Evolutionary conservation across 2,329 filamentous ascomycete species (phyloP), one percentile per base, ranked within the genome.

Genomic region (Herpotrichia juniperi): DNA sequence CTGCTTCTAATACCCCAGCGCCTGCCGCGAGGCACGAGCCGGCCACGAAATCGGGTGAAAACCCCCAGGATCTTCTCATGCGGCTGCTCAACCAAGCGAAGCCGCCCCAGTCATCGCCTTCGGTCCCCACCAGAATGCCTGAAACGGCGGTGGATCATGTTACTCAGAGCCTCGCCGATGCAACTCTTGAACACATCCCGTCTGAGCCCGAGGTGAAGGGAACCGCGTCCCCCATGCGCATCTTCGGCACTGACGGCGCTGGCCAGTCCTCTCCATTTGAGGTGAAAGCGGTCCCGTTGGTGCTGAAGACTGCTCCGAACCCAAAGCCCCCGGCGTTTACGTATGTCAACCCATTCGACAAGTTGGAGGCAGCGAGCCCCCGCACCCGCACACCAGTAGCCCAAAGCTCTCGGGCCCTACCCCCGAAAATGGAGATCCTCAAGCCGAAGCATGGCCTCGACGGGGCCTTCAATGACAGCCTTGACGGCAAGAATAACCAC

Each of bases 51-150:
- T 58, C 72, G 31, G 58, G 71, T 42, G 81, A 85, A 42, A 88
- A 91, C 71, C 90, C 92, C 4, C 90, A 96, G 73, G 87, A 93
- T 58, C 90, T 94, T 68, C 81, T 99, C 42, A 85, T 97, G 56
- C 89, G 91, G 63, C 81, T 97, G 52, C 83, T 99, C 58, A 94
- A 92, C 67, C 87, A 89, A 43, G 87, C 89, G 46, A 92, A 76
- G 60, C 73, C 73, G 2, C 56, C 72, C 48, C 72, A 63, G 64
- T 62, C 61, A 26, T 68, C 50, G 66, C 66, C 26, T 22, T 61
- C 66, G 16, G 61, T 61, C 37, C 53, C 61, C 34, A 53, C 61
- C 51, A 72, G 73, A 53, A 68, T 73, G 57, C 67, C 74, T 64
- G 74, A 76, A 63, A 74, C 77, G 59, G 66, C 64, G 54, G 69